Conservation (phyloP, 139 green algal species). For the Coccomyxa sp. region DNA sequence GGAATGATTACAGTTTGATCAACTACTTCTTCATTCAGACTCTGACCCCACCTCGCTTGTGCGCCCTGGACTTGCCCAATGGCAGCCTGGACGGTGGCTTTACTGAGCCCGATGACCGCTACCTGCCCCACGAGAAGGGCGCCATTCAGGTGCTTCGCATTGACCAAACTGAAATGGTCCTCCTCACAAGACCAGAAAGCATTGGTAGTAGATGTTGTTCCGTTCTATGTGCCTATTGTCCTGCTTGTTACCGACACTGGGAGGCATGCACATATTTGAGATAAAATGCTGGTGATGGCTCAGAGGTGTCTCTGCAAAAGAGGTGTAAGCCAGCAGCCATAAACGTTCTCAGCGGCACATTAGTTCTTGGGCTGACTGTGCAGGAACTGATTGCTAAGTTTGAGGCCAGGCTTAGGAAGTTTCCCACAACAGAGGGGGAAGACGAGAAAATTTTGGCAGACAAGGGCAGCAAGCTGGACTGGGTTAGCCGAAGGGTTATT, state of each 20-base stretch:
- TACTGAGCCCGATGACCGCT: not conserved
- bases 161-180: no score
- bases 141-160: not conserved
- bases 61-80: not conserved
- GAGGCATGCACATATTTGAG: no score
- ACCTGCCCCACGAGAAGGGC: not conserved
- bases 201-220: no score
- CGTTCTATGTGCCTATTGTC: no score
- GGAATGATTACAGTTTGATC: not conserved
- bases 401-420: not conserved
- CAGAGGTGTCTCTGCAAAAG: no score
- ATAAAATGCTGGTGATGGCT: no score
- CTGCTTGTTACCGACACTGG: no score
- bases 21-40: conserved; percentile 2
- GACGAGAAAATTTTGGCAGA: not conserved
- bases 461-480: not conserved
- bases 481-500: not conserved
- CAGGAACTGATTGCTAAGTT: not conserved
- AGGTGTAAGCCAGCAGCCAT: no score
- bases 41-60: not conserved
- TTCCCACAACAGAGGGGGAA: not conserved
- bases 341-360: no score
- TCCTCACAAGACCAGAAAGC: no score
- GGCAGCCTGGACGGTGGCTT: not conserved
- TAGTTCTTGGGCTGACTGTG: no score